Conservation (phyloP, 768 basidiomycete species). For the Pisolithus tinctorius region DNA sequence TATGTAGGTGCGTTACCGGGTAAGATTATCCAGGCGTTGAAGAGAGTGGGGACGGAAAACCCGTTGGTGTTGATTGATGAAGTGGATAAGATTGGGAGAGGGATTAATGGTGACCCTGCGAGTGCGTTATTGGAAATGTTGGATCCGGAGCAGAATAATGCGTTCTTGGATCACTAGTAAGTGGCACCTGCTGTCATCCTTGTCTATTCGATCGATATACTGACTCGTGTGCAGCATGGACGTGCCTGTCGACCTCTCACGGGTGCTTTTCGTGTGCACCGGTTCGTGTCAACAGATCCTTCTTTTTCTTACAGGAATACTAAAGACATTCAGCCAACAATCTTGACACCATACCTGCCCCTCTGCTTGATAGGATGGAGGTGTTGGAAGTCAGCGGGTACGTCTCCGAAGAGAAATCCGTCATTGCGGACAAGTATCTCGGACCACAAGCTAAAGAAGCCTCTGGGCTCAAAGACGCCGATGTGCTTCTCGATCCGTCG, state of each 20-base stretch:
- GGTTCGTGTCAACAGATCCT: constrained; percentile 26
- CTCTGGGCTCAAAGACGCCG: constrained; percentile 77
- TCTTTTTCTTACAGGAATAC: not conserved
- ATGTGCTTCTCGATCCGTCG: constrained; percentile 69
- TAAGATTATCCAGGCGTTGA: constrained; percentile 91
- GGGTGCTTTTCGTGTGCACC: constrained; percentile 96
- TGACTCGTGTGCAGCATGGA: constrained; percentile 66
- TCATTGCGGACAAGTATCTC: constrained; percentile 83
- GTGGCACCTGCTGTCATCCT: constrained; percentile 22
- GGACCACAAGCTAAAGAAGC: constrained; percentile 91
- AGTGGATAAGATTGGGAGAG: constrained; percentile 91
- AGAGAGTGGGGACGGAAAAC: constrained; percentile 90
- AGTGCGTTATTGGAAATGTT: constrained; percentile 91
- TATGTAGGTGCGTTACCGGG: constrained; percentile 93
- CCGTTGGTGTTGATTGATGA: constrained; percentile 93
- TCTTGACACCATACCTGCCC: constrained; percentile 90
- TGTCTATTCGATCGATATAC: not conserved
- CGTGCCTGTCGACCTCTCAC: constrained; percentile 91
- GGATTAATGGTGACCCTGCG: constrained; percentile 87
- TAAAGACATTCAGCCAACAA: constrained; percentile 55
- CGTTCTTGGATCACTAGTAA: constrained; percentile 92
- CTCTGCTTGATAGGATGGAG: constrained; percentile 93
- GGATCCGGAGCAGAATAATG: constrained; percentile 91
- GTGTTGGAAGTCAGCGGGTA: constrained; percentile 93
- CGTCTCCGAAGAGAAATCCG: constrained; percentile 87